phyloP scores from a whole-genome alignment of 352 stramenopile genomes.

The Phytopythium helicoides region DNA sequence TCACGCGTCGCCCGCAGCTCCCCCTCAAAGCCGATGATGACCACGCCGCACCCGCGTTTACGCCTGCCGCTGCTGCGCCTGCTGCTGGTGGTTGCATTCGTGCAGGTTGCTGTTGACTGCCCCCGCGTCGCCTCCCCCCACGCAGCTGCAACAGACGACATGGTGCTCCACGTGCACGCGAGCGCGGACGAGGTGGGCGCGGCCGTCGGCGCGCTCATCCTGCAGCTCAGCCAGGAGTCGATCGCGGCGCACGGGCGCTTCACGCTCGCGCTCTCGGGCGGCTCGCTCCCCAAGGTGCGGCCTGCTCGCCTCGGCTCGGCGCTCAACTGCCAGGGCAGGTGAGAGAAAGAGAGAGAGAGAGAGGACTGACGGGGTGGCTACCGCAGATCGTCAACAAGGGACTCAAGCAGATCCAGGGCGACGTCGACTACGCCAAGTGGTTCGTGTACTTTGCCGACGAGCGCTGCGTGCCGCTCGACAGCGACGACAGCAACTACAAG shows the following conservation, averaged over 20 bases:
- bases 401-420: constrained; percentile 65
- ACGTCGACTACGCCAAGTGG: constrained; percentile 95
- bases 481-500: constrained; percentile 96
- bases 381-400: constrained; percentile 79
- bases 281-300: constrained; percentile 76
- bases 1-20: too few relatives aligned
- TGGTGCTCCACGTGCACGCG: constrained; percentile 56
- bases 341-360: neutral
- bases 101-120: neutral
- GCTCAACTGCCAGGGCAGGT: neutral
- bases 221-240: constrained; percentile 57
- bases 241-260: constrained; percentile 65
- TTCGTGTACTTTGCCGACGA: constrained; percentile 98
- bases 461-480: constrained; percentile 90
- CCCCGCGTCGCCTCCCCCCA: neutral
- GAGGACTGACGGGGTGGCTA: neutral
- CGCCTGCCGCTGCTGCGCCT: neutral
- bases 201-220: constrained; percentile 59
- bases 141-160: constrained; percentile 9
- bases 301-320: neutral
- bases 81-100: neutral
- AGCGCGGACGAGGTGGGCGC: constrained; percentile 58
- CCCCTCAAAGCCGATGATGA: too few relatives aligned
- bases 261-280: constrained; percentile 85
- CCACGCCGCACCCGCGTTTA: neutral